Conservation (phyloP, 2,329 filamentous ascomycete species). For the Cladobotryum protrusum region DNA sequence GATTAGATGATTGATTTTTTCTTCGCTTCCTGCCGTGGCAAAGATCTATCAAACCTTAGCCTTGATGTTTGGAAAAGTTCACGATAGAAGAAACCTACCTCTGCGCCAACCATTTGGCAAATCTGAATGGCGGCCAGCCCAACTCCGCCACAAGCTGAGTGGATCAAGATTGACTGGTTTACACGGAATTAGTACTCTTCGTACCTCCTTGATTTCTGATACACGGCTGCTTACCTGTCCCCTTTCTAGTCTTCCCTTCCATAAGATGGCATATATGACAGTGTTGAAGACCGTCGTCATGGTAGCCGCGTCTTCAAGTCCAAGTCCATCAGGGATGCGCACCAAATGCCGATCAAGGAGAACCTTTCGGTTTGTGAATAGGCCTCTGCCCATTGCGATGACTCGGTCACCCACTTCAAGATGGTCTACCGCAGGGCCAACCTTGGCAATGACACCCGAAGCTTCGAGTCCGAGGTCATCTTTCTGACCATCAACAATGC, state of each 20-base stretch:
- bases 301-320: background rate
- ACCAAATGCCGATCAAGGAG: background rate
- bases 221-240: background rate
- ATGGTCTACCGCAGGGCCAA: background rate
- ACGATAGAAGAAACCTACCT: constrained; percentile 12
- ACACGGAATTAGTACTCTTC: constrained; percentile 11
- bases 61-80: too few relatives aligned
- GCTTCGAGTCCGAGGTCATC: background rate
- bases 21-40: constrained; percentile 27
- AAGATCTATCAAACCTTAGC: constrained; percentile 13
- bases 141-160: constrained; percentile 5
- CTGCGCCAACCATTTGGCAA: constrained; percentile 3
- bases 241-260: background rate
- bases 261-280: background rate
- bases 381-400: background rate
- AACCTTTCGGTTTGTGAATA: background rate
- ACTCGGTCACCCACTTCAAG: background rate
- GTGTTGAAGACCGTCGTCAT: background rate
- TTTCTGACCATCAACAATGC: too few relatives aligned
- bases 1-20: constrained; percentile 29
- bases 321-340: background rate
- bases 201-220: too few relatives aligned
- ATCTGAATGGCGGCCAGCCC: constrained; percentile 2
- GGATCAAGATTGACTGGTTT: constrained; percentile 10
- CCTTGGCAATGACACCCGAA: background rate